Evolutionary conservation across 164 flowering plant genomes (phyloP).

Genomic region (Macadamia integrifolia): DNA sequence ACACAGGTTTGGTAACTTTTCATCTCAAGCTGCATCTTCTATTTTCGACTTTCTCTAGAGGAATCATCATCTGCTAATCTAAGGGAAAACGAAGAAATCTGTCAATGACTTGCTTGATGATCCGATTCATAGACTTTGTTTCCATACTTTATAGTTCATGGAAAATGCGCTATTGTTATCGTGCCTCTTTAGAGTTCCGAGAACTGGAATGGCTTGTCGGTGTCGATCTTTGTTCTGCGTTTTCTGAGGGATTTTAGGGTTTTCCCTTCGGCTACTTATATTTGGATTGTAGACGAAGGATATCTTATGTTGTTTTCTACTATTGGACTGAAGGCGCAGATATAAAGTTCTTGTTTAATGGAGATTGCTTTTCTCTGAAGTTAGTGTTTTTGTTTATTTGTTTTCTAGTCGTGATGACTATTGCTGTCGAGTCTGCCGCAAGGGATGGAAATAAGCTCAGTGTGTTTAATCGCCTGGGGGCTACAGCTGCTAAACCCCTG

Average conservation of each 20-base stretch:
- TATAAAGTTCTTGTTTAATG: neutral
- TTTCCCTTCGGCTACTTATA: neutral
- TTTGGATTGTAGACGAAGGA: neutral
- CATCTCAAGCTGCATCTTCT: neutral
- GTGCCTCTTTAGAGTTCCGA: neutral
- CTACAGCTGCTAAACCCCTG: slow-evolving; percentile 17
- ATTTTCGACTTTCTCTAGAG: neutral
- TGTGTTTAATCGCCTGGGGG: slow-evolving; percentile 21
- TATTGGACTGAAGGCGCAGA: neutral
- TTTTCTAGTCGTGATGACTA: slow-evolving; percentile 9
- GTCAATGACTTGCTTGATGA: neutral
- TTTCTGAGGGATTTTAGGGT: neutral
- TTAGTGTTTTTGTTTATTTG: neutral
- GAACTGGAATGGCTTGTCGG: too few relatives aligned
- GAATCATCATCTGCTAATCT: neutral
- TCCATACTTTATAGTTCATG: neutral
- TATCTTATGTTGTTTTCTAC: neutral
- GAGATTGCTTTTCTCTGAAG: neutral
- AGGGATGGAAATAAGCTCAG: slow-evolving; percentile 21
- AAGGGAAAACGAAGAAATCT: neutral
- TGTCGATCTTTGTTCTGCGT: neutral
- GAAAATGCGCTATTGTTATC: neutral
- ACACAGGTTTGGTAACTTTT: slow-evolving; percentile 4
- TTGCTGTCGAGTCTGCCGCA: slow-evolving; percentile 21
- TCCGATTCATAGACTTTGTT: neutral